These are phyloP conservation scores for Leptomonas pyrrhocoris DNA, from an alignment of 208 protist genomes.

Conservation along the genomic window DNA sequence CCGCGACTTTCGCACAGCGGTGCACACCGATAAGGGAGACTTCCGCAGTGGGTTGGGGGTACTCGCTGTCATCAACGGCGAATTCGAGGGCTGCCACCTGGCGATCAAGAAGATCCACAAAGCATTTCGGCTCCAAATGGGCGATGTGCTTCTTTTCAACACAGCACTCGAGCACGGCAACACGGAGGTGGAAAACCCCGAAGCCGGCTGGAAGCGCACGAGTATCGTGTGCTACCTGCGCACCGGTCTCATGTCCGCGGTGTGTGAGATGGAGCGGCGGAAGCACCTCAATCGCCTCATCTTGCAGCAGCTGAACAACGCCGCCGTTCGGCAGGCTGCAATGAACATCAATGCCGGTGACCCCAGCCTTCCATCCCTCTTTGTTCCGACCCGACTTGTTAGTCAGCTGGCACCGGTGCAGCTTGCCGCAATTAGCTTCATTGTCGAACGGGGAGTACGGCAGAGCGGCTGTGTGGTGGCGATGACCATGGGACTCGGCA, in stretches of 20 bases:
- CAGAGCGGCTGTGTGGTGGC: slow-evolving; percentile 81
- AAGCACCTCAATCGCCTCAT: slow-evolving; percentile 58
- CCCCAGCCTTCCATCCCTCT: slow-evolving; percentile 55
- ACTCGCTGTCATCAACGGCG: slow-evolving; percentile 83
- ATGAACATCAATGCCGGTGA: slow-evolving; percentile 79
- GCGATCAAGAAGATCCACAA: slow-evolving; percentile 77
- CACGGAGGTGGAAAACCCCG: slow-evolving; percentile 71
- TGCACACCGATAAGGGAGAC: slow-evolving; percentile 88
- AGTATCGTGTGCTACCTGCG: slow-evolving; percentile 90
- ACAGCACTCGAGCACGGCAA: slow-evolving; percentile 90
- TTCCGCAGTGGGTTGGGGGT: slow-evolving; percentile 83
- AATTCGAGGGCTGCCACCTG: slow-evolving; percentile 88
- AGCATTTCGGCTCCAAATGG: slow-evolving; percentile 72
- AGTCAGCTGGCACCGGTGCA: slow-evolving; percentile 67
- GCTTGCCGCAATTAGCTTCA: slow-evolving; percentile 78
- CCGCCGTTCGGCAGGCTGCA: slow-evolving; percentile 28
- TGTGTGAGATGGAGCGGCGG: slow-evolving; percentile 79
- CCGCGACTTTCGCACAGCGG: slow-evolving; percentile 86
- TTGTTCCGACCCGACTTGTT: slow-evolving; percentile 55
- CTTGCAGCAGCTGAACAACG: slow-evolving; percentile 32
- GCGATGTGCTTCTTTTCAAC: slow-evolving; percentile 92
- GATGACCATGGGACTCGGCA: slow-evolving; percentile 92
- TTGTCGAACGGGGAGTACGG: slow-evolving; percentile 51
- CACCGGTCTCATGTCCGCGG: slow-evolving; percentile 75
- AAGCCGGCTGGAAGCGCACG: slow-evolving; percentile 57